Evolutionary conservation across 2,329 filamentous ascomycete genomes (phyloP), one percentile per base, ranked within the genome.

Genomic region (Aspergillus sp.): DNA sequence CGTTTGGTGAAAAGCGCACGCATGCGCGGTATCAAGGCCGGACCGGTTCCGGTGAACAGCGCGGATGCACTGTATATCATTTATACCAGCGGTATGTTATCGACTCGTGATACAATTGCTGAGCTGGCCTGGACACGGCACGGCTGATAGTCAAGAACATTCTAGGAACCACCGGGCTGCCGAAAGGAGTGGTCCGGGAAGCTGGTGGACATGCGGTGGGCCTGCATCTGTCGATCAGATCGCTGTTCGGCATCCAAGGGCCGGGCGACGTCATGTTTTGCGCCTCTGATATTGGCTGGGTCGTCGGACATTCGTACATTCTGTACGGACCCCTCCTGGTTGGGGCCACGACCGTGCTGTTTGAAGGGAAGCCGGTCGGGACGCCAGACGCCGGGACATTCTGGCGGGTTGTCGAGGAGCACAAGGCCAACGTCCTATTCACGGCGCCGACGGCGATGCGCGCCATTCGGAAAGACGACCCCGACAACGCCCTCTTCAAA

Each of bases 351-450:
- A 96, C 92, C 0, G 85, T 97, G 1, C 81, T 97, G 0, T 97
- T 92, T 73, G 93, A 97, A 77, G 94, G 93, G n/a, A 97, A 97
- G 66, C 93, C 93, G 0, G 82, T 96, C 12, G 92, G 92, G 4
- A 96, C 92, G 0, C 93, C 93, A 0, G 88, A 96, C 67, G 90
- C 92, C 0, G 89, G 91, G 6, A 89, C 90, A 0, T 95, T 97
- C 73, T 98, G 93, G 93, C 83, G 92, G 2, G 86, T 96, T 18
- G 77, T 96, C 4, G 88, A 92, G 65, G 90, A 96, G 68, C 89
- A 97, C 80, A 88, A 88, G 69, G 92, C 96, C 56, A 96, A 91
- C 62, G 85, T 86, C 6, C 81, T 96, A 67, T 96, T 91, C 72
- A 96, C 93, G 0, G 94, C 93, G 0, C 93, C 93, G 0, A 97